These are phyloP conservation scores for Anthracocystis walkeri DNA, from an alignment of 1,284 basidiomycete genomes.

Conservation along the genomic window DNA sequence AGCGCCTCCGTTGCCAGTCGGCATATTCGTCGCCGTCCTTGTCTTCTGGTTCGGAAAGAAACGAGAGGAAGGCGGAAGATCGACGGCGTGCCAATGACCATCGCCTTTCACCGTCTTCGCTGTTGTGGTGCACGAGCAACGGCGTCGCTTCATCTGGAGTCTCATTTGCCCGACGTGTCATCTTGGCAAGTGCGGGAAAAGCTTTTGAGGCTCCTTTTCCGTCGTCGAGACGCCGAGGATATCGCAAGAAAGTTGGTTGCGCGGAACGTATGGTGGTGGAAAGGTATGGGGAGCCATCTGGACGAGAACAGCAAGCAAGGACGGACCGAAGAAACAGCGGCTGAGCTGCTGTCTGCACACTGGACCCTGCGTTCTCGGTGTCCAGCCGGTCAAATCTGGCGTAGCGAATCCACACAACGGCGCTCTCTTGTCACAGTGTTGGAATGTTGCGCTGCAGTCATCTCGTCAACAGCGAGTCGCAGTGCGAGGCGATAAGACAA, in stretches of 20 bases:
- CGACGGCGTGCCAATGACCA: slow-evolving; percentile 34
- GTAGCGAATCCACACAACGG: neutral
- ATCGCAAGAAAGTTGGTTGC: neutral
- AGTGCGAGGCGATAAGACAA: neutral
- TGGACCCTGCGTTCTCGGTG: neutral
- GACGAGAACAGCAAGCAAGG: no score
- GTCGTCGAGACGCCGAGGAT: neutral
- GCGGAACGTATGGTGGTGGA: no score
- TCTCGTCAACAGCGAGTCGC: neutral
- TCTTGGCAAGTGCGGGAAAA: neutral
- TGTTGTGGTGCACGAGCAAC: slow-evolving; percentile 13
- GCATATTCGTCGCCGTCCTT: slow-evolving; percentile 29
- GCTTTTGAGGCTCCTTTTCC: neutral
- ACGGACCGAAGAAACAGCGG: no score
- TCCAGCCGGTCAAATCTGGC: neutral
- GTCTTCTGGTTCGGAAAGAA: slow-evolving; percentile 43
- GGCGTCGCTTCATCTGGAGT: slow-evolving; percentile 37
- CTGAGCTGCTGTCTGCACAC: neutral
- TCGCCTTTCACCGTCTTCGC: slow-evolving; percentile 13
- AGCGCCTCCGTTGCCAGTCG: slow-evolving; percentile 20
- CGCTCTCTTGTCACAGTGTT: no score
- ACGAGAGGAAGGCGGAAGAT: slow-evolving; percentile 44
- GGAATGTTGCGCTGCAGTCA: no score
- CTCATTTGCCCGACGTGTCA: slow-evolving; percentile 12
- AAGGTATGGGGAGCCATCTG: no score